Base-by-base conservation (phyloP, 129 eudicot genomes). In the Silybum marianum region DNA sequence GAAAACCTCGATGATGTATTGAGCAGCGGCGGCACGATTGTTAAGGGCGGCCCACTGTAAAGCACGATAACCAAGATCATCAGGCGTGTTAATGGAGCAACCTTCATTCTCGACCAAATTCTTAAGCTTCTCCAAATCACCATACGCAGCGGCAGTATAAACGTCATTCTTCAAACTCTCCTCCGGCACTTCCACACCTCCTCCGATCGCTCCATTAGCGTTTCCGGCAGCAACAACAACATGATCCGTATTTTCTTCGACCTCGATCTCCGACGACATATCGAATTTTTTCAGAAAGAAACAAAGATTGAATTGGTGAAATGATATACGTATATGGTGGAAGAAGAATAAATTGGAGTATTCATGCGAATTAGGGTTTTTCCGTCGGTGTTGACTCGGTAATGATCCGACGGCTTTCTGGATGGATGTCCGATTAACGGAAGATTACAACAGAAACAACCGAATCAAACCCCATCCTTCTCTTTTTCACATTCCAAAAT, bases 31-130 rank as follows among this genome's bases (percentile, higher is more conserved):
- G 7, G 91, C 87, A 21, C 97, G 95, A 62, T 96, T 96, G 69
- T 96, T 96, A n/a, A 96, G 90, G 8, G 99, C 98, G 6, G 99
- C 98, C 99, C 99, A 96, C 86, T 96, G 99, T 62, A 96, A 90
- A n/a, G 98, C 93, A 65, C 85, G 91, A 88, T 96, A 96, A 16
- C 99, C 98, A 7, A 86, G 86, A 25, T 86, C 89, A 73, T 96
- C 99, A 0, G 96, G 95, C 62, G 91, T 91, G 21, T 90, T 84
- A 25, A 93, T 86, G 7, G 97, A 93, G 78, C 97, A 93, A 7
- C 95, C 97, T 81, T 96, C 98, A 1, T 76, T 75, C 86, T 93
- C 98, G 38, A 93, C 98, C 92, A 96, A 75, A 63, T 92, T 85
- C 85, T 83, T 89, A 42, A 96, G 91, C 91, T 96, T 96, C 83